Conservation (phyloP, 148 eudicot species). For the Hydrangea macrophylla region DNA sequence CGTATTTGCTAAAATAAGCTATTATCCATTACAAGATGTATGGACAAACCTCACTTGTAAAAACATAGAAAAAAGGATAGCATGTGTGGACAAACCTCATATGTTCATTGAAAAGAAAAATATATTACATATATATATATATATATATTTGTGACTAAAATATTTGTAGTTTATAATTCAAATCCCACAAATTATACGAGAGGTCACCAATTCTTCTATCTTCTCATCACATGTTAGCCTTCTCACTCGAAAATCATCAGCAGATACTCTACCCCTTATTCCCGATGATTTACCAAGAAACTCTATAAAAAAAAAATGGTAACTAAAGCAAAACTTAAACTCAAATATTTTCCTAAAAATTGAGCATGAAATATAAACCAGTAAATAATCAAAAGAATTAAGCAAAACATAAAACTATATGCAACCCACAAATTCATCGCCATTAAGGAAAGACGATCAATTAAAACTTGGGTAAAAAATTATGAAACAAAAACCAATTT, state of each 20-base stretch:
- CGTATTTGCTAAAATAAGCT: not conserved
- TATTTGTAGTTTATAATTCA: not conserved
- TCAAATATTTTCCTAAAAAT: not conserved
- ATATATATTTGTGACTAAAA: too few relatives aligned
- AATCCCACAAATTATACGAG: not conserved
- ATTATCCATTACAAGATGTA: too few relatives aligned
- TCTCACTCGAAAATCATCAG: not conserved
- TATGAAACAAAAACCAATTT: conserved; percentile 11
- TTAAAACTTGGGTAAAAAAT: not conserved
- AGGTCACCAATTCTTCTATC: not conserved
- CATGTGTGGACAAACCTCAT: not conserved
- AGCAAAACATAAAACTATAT: too few relatives aligned
- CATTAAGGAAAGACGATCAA: not conserved
- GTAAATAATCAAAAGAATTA: not conserved
- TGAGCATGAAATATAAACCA: not conserved
- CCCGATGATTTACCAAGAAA: not conserved
- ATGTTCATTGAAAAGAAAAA: not conserved
- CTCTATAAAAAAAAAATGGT: not conserved
- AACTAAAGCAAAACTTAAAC: not conserved
- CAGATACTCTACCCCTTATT: not conserved
- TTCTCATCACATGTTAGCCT: not conserved
- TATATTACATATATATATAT: too few relatives aligned
- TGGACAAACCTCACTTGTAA: too few relatives aligned
- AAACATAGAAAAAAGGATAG: too few relatives aligned
- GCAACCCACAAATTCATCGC: not conserved